Evolutionary conservation across 23 red algal genomes (phyloP), one percentile per base, ranked within the genome.

Genomic region (Agarophyton chilense): DNA sequence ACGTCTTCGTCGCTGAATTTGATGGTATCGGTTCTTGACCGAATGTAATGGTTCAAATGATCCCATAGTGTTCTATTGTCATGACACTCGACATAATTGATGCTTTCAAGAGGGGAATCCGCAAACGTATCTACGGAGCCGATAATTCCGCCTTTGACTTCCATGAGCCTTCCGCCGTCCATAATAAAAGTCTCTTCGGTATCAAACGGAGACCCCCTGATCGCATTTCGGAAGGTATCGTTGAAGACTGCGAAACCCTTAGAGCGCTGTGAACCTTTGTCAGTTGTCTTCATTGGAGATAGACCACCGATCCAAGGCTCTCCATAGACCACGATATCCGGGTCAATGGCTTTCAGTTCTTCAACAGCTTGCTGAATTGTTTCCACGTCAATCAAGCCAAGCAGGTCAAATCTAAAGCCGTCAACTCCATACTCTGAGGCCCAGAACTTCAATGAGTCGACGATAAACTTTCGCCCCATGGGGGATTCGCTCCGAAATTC

Each of bases 71-170:
- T 96, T 36, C 84, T 56, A 73, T 96, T 96, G 58, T 96, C 94
- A 82, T 96, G 94, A 57, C 94, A 96, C 77, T 96, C 94, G 44
- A 94, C 89, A 39, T 96, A 96, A 52, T 96, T 96, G 57, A 96
- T 82, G 77, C 64, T 87, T 82, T 96, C 94, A 4, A 65, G 29
- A 21, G 94, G 94, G 24, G 41, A 42, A 51, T 89, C 90, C 5
- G 81, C 57, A 66, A 96, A 96, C 57, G 82, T 79, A 68, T 96
- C 94, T 7, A 96, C 86, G 25, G 89, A 93, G 47, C 94, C 94
- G 18, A 92, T 81, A 29, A 96, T 96, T 41, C 94, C 94, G 0
- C 88, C 83, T 41, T 96, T 96, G 25, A 93, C 83, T 40, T 88
- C 90, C 25, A 38, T 66, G 7, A 78, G 42, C 39, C 82, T 52